Percentiles rank a stretch among this genome's conserved stretches.
These are phyloP conservation scores for Potentilla sterilis DNA, from an alignment of 306 rosid genomes.

Conservation along the genomic window DNA sequence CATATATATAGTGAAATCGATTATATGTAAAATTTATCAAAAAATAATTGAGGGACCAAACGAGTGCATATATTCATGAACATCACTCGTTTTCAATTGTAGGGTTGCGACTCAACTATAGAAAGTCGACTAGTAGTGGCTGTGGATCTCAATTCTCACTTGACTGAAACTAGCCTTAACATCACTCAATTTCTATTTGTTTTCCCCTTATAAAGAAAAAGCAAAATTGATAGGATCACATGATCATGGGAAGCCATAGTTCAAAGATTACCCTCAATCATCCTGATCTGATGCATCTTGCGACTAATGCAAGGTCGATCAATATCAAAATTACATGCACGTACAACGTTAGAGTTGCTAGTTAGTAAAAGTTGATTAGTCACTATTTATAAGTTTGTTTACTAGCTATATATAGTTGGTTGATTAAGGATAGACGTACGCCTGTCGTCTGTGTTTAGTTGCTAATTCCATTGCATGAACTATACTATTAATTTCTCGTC, in stretches of 20 bases:
- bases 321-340: neutral
- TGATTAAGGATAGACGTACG: neutral
- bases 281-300: neutral
- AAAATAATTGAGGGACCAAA: neutral
- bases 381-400: no score
- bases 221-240: neutral
- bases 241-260: neutral
- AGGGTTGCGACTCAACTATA: constrained; percentile 10
- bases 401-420: neutral
- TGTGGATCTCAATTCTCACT: neutral
- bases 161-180: neutral
- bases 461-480: neutral
- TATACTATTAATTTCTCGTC: neutral
- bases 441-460: neutral
- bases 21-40: neutral
- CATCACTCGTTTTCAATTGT: neutral
- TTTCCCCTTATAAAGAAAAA: neutral
- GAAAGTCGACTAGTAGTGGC: neutral
- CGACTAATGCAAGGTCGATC: neutral
- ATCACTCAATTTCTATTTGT: neutral
- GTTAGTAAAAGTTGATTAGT: neutral
- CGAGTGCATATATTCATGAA: neutral
- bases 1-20: neutral
- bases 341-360: neutral
- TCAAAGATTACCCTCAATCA: neutral